Evolutionary conservation across 1,139 yeast species (phyloP).

Genomic region (Blastobotrys indianensis): DNA sequence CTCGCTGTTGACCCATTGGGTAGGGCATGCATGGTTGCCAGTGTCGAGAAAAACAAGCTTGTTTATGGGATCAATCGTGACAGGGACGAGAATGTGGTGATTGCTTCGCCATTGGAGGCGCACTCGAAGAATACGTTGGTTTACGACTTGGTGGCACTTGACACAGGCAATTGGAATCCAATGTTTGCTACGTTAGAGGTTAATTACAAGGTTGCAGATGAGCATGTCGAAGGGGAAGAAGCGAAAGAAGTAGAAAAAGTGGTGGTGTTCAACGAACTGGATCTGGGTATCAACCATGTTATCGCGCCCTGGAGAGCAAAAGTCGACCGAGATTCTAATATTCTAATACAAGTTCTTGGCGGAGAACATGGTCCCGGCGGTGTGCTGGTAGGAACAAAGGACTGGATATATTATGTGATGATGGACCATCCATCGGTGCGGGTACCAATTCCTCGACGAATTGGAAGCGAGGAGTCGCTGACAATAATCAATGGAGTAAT

Average conservation of each 20-base stretch:
- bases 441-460: constrained; percentile 50
- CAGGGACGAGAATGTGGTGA: constrained; percentile 41
- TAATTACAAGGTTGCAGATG: constrained; percentile 37
- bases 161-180: constrained; percentile 78
- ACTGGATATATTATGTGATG: constrained; percentile 43
- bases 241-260: constrained; percentile 28
- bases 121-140: constrained; percentile 49
- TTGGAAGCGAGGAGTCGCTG: constrained; percentile 18
- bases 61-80: constrained; percentile 55
- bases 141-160: constrained; percentile 52
- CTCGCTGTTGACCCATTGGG: constrained; percentile 69
- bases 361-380: constrained; percentile 59
- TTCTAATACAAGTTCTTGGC: constrained; percentile 44
- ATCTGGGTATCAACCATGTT: constrained; percentile 77
- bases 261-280: constrained; percentile 71
- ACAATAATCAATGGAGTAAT: constrained; percentile 52
- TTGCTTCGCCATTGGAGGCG: constrained; percentile 74
- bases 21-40: constrained; percentile 63
- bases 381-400: constrained; percentile 46
- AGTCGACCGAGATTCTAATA: constrained; percentile 40
- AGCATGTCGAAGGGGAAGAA: constrained; percentile 20
- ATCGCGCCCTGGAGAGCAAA: constrained; percentile 44
- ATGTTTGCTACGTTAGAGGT: constrained; percentile 73
- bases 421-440: constrained; percentile 32
- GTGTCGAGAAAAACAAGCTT: constrained; percentile 67